Evolutionary conservation across 148 eudicot species (phyloP), one percentile per base, ranked within the genome.

Genomic region (Oxyria digyna): DNA sequence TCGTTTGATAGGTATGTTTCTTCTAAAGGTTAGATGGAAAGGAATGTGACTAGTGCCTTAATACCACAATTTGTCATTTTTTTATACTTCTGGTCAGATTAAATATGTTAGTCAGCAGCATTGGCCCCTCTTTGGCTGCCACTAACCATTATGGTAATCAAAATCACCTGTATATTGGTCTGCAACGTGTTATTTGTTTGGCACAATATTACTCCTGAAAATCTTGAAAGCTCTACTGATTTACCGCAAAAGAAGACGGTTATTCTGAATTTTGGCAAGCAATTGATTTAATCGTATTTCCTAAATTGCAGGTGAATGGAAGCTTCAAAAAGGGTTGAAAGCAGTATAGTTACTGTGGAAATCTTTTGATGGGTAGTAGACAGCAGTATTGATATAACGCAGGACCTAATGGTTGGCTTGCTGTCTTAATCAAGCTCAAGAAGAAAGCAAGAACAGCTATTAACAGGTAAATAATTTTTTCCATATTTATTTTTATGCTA

Each of bases 361-460:
- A 59, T 59, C 35, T 59, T 27, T 3, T 13, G 38, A 29, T 13
- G 65, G 65, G 65, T 59, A 31, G 18, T 14, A 59, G 29, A 29
- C 38, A 27, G 65, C 20, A 59, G 37, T 59, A 38, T 59, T 59
- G 37, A 59, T 59, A 59, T 20, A 29, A 59, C 64, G 18, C 64
- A 59, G n/a, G 37, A 59, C 65, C 65, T 59, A 59, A 59, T 59
- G 65, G 65, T 59, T 59, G 65, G 65, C 65, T 59, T 14, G 65
- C 20, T 59, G 65, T 59, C 65, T 17, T 59, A 29, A 59, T 59
- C 65, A 29, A 59, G 38, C 9, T 59, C 65, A 29, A 59, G 38
- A 59, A 59, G 37, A 59, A 59, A 59, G 65, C 65, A 59, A 59
- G n/a, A 29, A 59, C 65, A 31, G 18, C 18, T 27, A 31, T 15